Conservation (phyloP, 805 yeast species). For the Blastobotrys americana region DNA sequence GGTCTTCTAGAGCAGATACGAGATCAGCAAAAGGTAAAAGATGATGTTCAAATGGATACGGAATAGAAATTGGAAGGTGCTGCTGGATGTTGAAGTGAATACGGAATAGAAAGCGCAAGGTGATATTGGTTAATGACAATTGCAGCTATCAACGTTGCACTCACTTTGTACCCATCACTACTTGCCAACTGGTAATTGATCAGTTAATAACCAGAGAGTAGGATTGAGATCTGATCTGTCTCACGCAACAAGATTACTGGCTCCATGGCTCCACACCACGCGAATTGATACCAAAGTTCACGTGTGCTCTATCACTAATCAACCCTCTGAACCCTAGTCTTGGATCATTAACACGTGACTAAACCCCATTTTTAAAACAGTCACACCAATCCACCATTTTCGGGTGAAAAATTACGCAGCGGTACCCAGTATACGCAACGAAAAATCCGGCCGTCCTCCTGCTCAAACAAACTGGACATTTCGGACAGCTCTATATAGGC, state of each 20-base stretch:
- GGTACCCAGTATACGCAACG: background rate
- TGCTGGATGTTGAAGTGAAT: background rate
- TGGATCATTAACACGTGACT: background rate
- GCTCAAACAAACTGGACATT: background rate
- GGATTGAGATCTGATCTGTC: too few relatives aligned
- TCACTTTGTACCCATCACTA: too few relatives aligned
- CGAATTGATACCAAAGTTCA: too few relatives aligned
- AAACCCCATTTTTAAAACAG: constrained; percentile 1
- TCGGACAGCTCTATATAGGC: constrained; percentile 1
- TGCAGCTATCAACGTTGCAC: too few relatives aligned
- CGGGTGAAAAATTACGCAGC: background rate
- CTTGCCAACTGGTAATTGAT: too few relatives aligned
- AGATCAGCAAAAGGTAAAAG: constrained; percentile 3
- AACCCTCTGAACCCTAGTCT: too few relatives aligned
- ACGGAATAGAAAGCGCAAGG: background rate
- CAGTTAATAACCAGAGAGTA: too few relatives aligned
- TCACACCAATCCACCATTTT: constrained; percentile 2
- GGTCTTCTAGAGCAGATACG: constrained; percentile 18
- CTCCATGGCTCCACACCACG: too few relatives aligned
- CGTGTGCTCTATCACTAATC: too few relatives aligned
- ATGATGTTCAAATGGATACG: background rate
- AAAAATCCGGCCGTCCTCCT: background rate
- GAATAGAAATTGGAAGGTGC: background rate
- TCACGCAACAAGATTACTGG: too few relatives aligned
- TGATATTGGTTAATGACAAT: background rate